Conservation (phyloP, 768 basidiomycete genomes). For the Mycena kentingensis region DNA sequence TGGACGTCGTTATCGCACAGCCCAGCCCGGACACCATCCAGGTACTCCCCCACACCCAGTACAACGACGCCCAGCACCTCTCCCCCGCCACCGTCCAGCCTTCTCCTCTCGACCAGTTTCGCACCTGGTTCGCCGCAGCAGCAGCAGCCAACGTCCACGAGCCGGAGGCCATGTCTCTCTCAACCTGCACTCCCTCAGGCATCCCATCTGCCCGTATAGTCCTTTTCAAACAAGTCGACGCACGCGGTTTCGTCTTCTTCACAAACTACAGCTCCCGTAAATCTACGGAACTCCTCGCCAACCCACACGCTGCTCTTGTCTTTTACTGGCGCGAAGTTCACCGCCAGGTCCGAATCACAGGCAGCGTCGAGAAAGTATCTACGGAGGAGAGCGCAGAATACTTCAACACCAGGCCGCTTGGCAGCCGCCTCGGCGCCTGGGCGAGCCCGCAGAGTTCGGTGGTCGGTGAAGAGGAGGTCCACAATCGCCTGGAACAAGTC, state of each 20-base stretch:
- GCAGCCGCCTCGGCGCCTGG: slow-evolving; percentile 89
- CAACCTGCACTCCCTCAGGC: slow-evolving; percentile 68
- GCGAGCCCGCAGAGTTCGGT: slow-evolving; percentile 86
- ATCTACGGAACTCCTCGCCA: slow-evolving; percentile 73
- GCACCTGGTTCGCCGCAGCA: slow-evolving; percentile 78
- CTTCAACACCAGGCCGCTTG: slow-evolving; percentile 78
- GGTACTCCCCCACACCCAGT: slow-evolving; percentile 77
- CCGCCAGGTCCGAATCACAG: slow-evolving; percentile 80
- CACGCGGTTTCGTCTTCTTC: slow-evolving; percentile 90
- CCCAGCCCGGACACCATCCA: slow-evolving; percentile 55
- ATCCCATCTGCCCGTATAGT: slow-evolving; percentile 89
- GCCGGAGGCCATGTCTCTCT: slow-evolving; percentile 88
- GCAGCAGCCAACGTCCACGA: slow-evolving; percentile 63
- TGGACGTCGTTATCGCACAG: slow-evolving; percentile 49
- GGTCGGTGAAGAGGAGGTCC: slow-evolving; percentile 73
- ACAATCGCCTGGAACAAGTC: slow-evolving; percentile 57
- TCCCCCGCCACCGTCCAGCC: slow-evolving; percentile 61
- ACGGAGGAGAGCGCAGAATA: slow-evolving; percentile 79
- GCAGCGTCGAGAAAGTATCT: slow-evolving; percentile 77
- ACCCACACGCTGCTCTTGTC: slow-evolving; percentile 79
- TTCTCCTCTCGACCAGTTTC: slow-evolving; percentile 84
- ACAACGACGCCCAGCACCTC: slow-evolving; percentile 63
- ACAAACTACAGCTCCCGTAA: slow-evolving; percentile 97
- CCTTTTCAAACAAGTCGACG: slow-evolving; percentile 88
- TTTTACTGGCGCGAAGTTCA: slow-evolving; percentile 92